These are phyloP conservation scores for Isatis tinctoria DNA, from an alignment of 345 rosid species.

Conservation along the genomic window DNA sequence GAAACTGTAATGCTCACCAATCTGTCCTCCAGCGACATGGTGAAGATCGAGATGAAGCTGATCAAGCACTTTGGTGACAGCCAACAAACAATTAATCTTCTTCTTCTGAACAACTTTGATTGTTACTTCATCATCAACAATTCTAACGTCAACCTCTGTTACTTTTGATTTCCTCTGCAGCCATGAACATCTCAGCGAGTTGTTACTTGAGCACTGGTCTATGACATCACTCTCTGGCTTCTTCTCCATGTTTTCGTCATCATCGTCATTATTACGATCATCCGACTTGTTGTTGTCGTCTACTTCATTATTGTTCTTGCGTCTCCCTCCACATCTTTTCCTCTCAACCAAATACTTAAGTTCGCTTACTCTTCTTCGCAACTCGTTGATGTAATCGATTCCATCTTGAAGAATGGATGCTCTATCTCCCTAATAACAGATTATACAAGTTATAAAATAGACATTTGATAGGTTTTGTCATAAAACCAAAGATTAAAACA, in stretches of 20 bases:
- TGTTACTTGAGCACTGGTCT: slow-evolving; percentile 46
- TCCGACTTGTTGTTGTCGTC: slow-evolving; percentile 16
- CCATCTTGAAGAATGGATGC: slow-evolving; percentile 86
- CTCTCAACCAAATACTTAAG: slow-evolving; percentile 75
- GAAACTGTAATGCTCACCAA: slow-evolving; percentile 77
- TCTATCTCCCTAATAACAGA: slow-evolving; percentile 51
- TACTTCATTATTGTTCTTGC: slow-evolving; percentile 37
- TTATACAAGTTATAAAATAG: not conserved
- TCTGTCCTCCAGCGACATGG: slow-evolving; percentile 86
- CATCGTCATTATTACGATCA: slow-evolving; percentile 22
- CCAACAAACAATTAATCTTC: slow-evolving; percentile 73
- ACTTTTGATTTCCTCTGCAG: slow-evolving; percentile 83
- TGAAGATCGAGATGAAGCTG: slow-evolving; percentile 78
- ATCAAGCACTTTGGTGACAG: slow-evolving; percentile 68
- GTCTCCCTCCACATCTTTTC: slow-evolving; percentile 57
- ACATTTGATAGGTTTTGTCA: not conserved
- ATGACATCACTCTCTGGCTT: slow-evolving; percentile 41
- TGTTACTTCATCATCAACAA: slow-evolving; percentile 79
- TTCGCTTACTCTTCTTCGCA: slow-evolving; percentile 59
- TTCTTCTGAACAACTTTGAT: slow-evolving; percentile 78
- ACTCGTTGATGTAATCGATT: slow-evolving; percentile 70
- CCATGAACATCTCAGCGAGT: slow-evolving; percentile 76
- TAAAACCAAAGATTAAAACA: not conserved
- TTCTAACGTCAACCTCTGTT: slow-evolving; percentile 81
- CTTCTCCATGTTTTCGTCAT: slow-evolving; percentile 39